phyloP scores from a whole-genome alignment of 306 rosid species.

The Cucurbita argyrosperma region DNA sequence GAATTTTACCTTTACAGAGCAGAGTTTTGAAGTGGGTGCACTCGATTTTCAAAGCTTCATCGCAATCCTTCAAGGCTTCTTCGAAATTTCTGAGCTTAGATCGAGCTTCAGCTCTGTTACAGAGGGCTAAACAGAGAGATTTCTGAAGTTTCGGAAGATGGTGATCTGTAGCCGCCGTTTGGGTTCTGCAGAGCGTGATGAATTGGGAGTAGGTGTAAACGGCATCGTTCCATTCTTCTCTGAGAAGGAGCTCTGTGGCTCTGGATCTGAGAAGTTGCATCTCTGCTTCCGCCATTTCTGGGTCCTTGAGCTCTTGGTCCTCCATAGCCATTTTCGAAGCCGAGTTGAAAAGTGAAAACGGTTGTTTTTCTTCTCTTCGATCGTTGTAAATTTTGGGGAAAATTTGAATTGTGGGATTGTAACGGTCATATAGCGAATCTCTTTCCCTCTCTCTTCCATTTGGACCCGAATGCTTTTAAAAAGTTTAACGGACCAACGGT shows the following conservation, averaged over 20 bases:
- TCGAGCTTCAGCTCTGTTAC: slow-evolving; percentile 68
- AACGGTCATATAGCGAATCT: slow-evolving; percentile 20
- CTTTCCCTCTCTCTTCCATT: background rate
- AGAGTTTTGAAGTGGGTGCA: slow-evolving; percentile 65
- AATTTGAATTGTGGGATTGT: slow-evolving; percentile 3
- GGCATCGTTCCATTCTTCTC: slow-evolving; percentile 75
- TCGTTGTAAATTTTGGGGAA: background rate
- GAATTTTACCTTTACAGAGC: slow-evolving; percentile 67
- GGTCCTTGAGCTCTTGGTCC: background rate
- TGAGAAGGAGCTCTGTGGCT: slow-evolving; percentile 65
- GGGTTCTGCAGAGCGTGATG: slow-evolving; percentile 41
- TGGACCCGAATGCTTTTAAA: background rate
- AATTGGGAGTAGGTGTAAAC: slow-evolving; percentile 39
- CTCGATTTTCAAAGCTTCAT: slow-evolving; percentile 44
- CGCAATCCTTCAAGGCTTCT: slow-evolving; percentile 49
- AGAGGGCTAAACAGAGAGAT: slow-evolving; percentile 62
- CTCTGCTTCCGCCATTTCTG: slow-evolving; percentile 31
- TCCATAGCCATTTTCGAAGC: background rate
- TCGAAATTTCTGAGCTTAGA: slow-evolving; percentile 36
- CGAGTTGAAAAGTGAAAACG: background rate
- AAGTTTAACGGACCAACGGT: background rate
- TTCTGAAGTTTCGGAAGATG: slow-evolving; percentile 29
- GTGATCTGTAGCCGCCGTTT: slow-evolving; percentile 8
- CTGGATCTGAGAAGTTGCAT: slow-evolving; percentile 63
- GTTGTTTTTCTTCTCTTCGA: background rate